Conservation (phyloP, 768 basidiomycete genomes). For the Crassisporium funariophilum region DNA sequence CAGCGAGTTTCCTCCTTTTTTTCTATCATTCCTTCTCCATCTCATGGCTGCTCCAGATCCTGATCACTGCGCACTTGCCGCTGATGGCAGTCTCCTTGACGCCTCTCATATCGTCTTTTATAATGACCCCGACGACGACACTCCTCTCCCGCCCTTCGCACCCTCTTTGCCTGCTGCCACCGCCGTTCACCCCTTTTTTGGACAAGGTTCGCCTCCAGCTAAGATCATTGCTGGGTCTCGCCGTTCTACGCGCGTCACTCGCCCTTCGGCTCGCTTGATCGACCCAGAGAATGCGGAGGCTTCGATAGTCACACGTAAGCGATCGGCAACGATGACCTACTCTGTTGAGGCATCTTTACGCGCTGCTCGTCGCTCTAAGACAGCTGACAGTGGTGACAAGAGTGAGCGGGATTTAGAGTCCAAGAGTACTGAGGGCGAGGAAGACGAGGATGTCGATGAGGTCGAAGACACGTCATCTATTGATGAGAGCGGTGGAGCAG, state of each 20-base stretch:
- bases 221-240: not conserved
- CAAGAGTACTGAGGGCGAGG: no score
- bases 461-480: not conserved
- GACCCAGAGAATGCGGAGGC: not conserved
- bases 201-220: not conserved
- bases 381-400: no score
- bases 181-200: constrained; percentile 1
- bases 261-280: not conserved
- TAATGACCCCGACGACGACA: constrained; percentile 4
- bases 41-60: constrained; percentile 4
- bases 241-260: not conserved
- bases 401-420: no score
- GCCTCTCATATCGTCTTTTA: constrained; percentile 3
- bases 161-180: constrained; percentile 1
- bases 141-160: not conserved
- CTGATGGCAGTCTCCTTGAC: constrained; percentile 3
- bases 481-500: not conserved
- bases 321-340: not conserved
- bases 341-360: not conserved
- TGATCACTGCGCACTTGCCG: constrained; percentile 1
- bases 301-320: not conserved
- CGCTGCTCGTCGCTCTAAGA: no score
- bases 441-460: not conserved
- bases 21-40: not conserved
- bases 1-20: no score